phyloP scores from a whole-genome alignment of 106 monocot species.

The Allium fistulosum region DNA sequence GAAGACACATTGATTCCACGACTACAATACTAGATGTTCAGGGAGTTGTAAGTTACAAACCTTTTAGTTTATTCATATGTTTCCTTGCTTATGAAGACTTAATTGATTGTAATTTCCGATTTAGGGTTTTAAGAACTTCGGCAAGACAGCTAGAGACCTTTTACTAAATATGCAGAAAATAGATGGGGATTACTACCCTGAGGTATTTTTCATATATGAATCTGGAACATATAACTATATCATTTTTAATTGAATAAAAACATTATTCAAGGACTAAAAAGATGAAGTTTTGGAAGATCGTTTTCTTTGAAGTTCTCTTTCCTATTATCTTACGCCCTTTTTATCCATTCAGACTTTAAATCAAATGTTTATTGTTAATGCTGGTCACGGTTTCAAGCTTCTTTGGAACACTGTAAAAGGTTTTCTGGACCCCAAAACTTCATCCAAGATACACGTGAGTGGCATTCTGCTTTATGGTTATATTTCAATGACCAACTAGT shows the following conservation, averaged over 20 bases:
- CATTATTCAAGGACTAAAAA: no score
- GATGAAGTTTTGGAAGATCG: background rate
- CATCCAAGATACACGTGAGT: constrained; percentile 63
- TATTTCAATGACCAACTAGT: no score
- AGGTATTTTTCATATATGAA: constrained; percentile 19
- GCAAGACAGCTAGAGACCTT: constrained; percentile 49
- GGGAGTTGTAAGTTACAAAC: constrained; percentile 34
- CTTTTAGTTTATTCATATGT: background rate
- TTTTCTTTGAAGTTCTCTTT: background rate
- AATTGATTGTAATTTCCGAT: constrained; percentile 1
- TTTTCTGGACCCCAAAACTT: constrained; percentile 65
- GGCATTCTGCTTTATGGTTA: background rate
- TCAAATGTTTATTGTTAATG: constrained; percentile 76
- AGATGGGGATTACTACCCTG: constrained; percentile 55
- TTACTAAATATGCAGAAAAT: constrained; percentile 48
- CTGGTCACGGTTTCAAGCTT: constrained; percentile 61
- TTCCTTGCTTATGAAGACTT: background rate
- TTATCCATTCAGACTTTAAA: constrained; percentile 39
- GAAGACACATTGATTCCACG: constrained; percentile 38
- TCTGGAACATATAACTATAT: background rate
- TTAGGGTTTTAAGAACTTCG: constrained; percentile 57
- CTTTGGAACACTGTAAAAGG: constrained; percentile 68
- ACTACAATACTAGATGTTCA: constrained; percentile 67
- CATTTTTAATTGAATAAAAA: background rate
- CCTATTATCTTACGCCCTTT: background rate